phyloP scores from a whole-genome alignment of 768 basidiomycete genomes.

The Glaciozyma martinii region DNA sequence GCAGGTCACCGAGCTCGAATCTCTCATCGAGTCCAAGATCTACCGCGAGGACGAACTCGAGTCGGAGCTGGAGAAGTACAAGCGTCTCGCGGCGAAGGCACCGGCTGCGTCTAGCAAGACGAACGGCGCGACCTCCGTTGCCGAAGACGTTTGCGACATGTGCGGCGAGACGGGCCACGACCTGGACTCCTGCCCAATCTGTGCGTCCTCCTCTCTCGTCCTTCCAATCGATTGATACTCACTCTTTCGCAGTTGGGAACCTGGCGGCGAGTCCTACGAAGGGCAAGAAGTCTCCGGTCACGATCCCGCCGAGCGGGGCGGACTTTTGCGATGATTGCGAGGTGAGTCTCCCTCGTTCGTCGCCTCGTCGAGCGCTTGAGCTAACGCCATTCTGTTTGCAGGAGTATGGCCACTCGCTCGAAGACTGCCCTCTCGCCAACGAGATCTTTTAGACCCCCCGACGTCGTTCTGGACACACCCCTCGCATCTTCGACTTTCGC shows the following conservation, averaged over 20 bases:
- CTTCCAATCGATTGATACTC: background rate
- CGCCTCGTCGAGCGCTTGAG: background rate
- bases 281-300: conserved; percentile 20
- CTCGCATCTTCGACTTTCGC: no score
- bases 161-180: conserved; percentile 79
- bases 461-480: background rate
- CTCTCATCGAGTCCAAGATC: conserved; percentile 90
- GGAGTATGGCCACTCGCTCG: conserved; percentile 55
- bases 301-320: conserved; percentile 36
- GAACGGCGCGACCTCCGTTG: conserved; percentile 5
- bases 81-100: conserved; percentile 43
- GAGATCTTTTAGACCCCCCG: conserved; percentile 61
- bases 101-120: conserved; percentile 36
- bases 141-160: conserved; percentile 57
- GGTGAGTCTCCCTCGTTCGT: conserved; percentile 40
- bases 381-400: background rate
- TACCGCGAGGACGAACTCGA: conserved; percentile 89
- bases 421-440: conserved; percentile 71
- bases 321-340: conserved; percentile 78
- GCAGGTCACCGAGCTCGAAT: conserved; percentile 84
- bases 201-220: conserved; percentile 37
- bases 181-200: conserved; percentile 69
- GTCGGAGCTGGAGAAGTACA: conserved; percentile 66
- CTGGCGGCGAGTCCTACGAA: conserved; percentile 31
- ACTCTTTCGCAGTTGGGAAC: background rate